phyloP scores from a whole-genome alignment of 78 protist species.

The slime mould (Dictyostelium discoideum) region dicty_2.7 NC_007090.3:154501-155000 shows the following conservation, averaged over 20 bases:
- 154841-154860: not conserved
- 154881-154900: constrained; percentile 38
- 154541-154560: not conserved
- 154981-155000: constrained; percentile 27
- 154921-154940: constrained; percentile 9
- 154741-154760: constrained; percentile 8
- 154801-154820: constrained; percentile 30
- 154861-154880: constrained; percentile 28
- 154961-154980: constrained; percentile 33
- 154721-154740: constrained; percentile 13
- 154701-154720: constrained; percentile 64
- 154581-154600: constrained; percentile 52
- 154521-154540: no score
- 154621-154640: constrained; percentile 28
- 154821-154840: constrained; percentile 44
- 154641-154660: not conserved
- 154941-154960: not conserved
- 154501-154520: not conserved
- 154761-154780: constrained; percentile 27
- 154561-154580: not conserved
- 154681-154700: constrained; percentile 45
- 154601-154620: constrained; percentile 19
- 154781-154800: constrained; percentile 61
- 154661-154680: constrained; percentile 26
- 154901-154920: constrained; percentile 45